Percentiles rank a stretch among this genome's conserved stretches.
phyloP scores from a whole-genome alignment of 352 stramenopile species.

The Phytopythium ostracodes region DNA sequence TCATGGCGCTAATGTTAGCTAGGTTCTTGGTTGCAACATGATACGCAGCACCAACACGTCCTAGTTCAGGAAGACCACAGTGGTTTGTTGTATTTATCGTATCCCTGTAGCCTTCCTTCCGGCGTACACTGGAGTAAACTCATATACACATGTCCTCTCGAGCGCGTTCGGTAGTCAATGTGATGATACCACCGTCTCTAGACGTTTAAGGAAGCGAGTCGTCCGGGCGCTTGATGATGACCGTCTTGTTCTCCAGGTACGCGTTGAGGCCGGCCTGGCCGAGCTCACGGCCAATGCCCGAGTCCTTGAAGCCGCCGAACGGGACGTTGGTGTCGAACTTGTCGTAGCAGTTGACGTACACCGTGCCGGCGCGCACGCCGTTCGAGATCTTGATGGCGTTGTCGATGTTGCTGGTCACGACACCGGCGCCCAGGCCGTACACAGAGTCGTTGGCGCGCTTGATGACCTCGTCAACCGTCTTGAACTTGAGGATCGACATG shows the following conservation, averaged over 20 bases:
- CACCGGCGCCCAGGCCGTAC: constrained; percentile 86
- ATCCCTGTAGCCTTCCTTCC: not conserved
- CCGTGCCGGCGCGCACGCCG: constrained; percentile 85
- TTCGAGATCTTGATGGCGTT: constrained; percentile 87
- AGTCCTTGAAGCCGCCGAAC: constrained; percentile 89
- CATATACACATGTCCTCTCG: not conserved
- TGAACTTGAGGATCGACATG: constrained; percentile 88
- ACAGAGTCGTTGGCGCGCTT: constrained; percentile 78
- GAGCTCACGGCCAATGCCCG: constrained; percentile 77
- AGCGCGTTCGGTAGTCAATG: not conserved
- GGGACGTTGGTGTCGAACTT: constrained; percentile 81
- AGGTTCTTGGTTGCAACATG: no score
- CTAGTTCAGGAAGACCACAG: no score
- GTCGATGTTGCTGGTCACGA: constrained; percentile 88
- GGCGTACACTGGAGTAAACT: not conserved
- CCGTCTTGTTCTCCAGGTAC: constrained; percentile 81
- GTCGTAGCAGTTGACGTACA: constrained; percentile 95
- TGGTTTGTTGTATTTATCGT: no score
- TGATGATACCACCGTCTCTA: not conserved
- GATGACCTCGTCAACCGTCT: constrained; percentile 88
- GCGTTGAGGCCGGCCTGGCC: constrained; percentile 65
- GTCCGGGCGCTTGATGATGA: constrained; percentile 62
- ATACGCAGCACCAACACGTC: no score
- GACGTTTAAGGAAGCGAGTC: constrained; percentile 26
- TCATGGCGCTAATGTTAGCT: no score